Conservation (phyloP, 129 eudicot species). For the Flaveria robusta region DNA sequence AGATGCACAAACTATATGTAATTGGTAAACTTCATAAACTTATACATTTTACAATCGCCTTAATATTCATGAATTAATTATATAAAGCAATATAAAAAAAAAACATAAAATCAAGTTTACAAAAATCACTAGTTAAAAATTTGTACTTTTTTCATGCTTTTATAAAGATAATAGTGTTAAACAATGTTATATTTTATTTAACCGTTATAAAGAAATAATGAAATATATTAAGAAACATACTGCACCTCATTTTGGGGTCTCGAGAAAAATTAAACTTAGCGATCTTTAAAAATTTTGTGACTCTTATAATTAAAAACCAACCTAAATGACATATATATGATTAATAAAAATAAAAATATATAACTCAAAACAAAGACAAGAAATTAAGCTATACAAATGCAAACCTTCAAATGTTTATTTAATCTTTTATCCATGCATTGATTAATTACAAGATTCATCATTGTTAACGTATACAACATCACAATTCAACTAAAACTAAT, state of each 20-base stretch:
- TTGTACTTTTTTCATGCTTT: too few relatives aligned
- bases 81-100: neutral
- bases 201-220: neutral
- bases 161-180: neutral
- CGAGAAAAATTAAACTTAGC: too few relatives aligned
- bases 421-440: neutral
- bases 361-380: neutral
- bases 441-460: constrained; percentile 28
- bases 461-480: constrained; percentile 26
- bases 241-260: too few relatives aligned
- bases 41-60: neutral
- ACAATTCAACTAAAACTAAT: constrained; percentile 18
- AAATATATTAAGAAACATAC: neutral
- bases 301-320: too few relatives aligned
- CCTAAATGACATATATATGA: too few relatives aligned
- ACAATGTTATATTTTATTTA: neutral
- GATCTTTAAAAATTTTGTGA: too few relatives aligned
- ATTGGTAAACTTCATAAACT: neutral
- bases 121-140: too few relatives aligned
- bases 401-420: constrained; percentile 16
- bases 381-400: constrained; percentile 14
- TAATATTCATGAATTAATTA: neutral
- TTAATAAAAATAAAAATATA: neutral
- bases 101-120: neutral
- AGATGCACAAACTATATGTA: neutral